Conservation (phyloP, 306 rosid genomes). For the Cucurbita argyrosperma region DNA sequence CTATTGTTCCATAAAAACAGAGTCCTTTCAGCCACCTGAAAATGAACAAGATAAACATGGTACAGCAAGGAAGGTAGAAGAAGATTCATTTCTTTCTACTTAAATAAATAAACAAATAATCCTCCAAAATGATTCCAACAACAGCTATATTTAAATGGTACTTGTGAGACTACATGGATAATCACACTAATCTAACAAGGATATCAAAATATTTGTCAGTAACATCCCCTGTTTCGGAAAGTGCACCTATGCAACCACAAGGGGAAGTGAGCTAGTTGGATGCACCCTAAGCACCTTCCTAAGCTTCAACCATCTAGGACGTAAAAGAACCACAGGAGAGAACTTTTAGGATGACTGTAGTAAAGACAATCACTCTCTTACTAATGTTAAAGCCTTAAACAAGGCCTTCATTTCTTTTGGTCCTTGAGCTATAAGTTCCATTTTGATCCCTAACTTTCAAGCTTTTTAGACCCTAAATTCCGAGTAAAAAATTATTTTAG, state of each 20-base stretch:
- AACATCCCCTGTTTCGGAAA: neutral
- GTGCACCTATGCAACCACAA: neutral
- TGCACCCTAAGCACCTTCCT: neutral
- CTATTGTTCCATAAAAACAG: no score
- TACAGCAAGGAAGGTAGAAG: no score
- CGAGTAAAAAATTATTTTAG: neutral
- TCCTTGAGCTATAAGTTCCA: neutral
- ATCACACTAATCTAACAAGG: neutral
- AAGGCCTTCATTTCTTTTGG: neutral
- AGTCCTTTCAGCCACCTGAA: no score
- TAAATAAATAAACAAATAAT: no score
- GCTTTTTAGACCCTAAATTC: neutral
- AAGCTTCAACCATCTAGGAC: neutral
- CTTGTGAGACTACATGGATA: neutral
- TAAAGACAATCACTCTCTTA: neutral
- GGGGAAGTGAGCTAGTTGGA: neutral
- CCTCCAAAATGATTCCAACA: neutral
- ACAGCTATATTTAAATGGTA: neutral
- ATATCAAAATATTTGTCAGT: neutral
- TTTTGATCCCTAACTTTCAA: neutral
- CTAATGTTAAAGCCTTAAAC: neutral
- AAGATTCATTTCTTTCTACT: no score
- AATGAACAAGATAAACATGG: no score
- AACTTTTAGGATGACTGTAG: neutral
- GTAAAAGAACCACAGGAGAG: neutral